Conservation (phyloP, 2,329 filamentous ascomycete species). For the Fusarium mangiferae region DNA sequence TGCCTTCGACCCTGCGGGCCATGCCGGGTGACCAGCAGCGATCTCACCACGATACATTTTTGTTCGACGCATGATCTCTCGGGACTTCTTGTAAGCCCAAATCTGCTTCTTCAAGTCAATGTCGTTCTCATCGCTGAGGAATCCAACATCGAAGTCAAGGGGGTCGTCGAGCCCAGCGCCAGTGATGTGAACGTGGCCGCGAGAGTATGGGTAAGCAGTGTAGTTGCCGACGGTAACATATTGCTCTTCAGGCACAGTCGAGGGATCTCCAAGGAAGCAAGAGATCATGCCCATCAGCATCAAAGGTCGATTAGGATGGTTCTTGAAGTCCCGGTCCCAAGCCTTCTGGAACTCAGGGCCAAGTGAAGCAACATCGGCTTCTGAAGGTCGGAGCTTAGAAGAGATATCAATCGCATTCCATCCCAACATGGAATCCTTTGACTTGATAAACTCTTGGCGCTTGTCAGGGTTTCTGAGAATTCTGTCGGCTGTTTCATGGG, state of each 20-base stretch:
- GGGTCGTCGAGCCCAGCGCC: constrained; percentile 53
- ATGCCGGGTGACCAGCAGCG: constrained; percentile 55
- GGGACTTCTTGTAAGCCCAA: constrained; percentile 74
- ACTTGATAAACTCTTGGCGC: constrained; percentile 56
- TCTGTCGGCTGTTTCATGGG: constrained; percentile 58
- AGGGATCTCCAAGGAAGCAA: constrained; percentile 56
- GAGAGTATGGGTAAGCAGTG: constrained; percentile 58
- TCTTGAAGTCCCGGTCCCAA: constrained; percentile 66
- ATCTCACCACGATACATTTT: constrained; percentile 62
- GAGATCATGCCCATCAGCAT: constrained; percentile 53
- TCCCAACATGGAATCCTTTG: constrained; percentile 62
- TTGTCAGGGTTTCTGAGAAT: constrained; percentile 60
- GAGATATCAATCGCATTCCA: constrained; percentile 68
- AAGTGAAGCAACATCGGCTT: constrained; percentile 61
- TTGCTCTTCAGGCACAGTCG: constrained; percentile 52
- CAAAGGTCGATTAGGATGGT: constrained; percentile 56
- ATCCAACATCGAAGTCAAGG: constrained; percentile 67
- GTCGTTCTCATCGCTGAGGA: constrained; percentile 65
- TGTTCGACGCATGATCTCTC: constrained; percentile 69
- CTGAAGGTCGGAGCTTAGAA: constrained; percentile 65
- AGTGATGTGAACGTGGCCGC: constrained; percentile 70
- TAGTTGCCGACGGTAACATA: constrained; percentile 65
- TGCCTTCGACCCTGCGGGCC: constrained; percentile 54
- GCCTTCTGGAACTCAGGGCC: constrained; percentile 62
- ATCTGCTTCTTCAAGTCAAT: constrained; percentile 70